A percentile compares a stretch with the other conserved stretches of the same genome.
Evolutionary conservation across 352 stramenopile genomes (phyloP).

Genomic region (Phytophthora tubulina): DNA sequence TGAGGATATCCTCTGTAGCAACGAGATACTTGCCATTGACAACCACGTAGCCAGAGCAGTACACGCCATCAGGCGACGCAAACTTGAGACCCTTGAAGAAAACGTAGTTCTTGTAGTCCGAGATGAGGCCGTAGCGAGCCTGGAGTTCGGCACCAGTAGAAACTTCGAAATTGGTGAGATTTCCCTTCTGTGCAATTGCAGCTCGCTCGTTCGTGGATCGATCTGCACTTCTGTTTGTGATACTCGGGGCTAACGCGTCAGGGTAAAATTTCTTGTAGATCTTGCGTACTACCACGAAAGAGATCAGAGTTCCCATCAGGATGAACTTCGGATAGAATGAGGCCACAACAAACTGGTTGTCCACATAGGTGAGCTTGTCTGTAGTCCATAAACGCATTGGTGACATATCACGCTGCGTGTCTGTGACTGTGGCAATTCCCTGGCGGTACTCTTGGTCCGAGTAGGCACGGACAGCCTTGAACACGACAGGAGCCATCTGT

Average conservation of each 20-base stretch:
- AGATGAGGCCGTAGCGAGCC: slow-evolving; percentile 51
- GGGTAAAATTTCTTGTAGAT: slow-evolving; percentile 41
- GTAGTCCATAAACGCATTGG: slow-evolving; percentile 45
- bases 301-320: slow-evolving; percentile 33
- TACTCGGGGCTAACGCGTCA: slow-evolving; percentile 34
- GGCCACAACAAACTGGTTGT: slow-evolving; percentile 35
- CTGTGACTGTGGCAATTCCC: slow-evolving; percentile 41
- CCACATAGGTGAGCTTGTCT: slow-evolving; percentile 33
- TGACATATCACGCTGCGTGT: slow-evolving; percentile 34
- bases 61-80: slow-evolving; percentile 53
- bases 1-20: slow-evolving; percentile 45
- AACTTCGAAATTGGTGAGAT: slow-evolving; percentile 51
- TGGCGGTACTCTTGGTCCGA: slow-evolving; percentile 37
- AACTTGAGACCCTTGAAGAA: slow-evolving; percentile 62
- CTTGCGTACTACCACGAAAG: slow-evolving; percentile 37
- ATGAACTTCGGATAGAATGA: slow-evolving; percentile 46
- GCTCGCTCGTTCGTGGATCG: slow-evolving; percentile 39
- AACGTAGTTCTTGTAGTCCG: slow-evolving; percentile 54
- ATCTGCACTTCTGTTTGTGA: slow-evolving; percentile 35
- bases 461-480: slow-evolving; percentile 23
- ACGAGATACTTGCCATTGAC: slow-evolving; percentile 57
- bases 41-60: slow-evolving; percentile 55
- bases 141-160: slow-evolving; percentile 46
- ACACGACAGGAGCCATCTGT: slow-evolving; percentile 24
- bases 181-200: slow-evolving; percentile 39